Percentiles rank a stretch among this genome's conserved stretches.
Conservation (phyloP, 768 basidiomycete species). For the Tricholoma hemisulphureum region DNA sequence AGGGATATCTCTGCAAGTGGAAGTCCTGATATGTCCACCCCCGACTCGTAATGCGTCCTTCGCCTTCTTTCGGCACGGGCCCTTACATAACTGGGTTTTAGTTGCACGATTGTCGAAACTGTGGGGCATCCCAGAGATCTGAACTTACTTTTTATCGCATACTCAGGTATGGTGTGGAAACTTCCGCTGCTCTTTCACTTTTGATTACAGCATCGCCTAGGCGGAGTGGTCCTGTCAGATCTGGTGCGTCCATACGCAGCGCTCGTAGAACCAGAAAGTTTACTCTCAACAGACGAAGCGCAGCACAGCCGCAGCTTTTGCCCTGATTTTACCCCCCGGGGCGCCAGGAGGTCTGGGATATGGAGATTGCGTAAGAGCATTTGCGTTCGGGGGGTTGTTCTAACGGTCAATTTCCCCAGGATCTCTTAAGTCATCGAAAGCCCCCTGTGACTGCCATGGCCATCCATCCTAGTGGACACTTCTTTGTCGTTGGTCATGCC, state of each 20-base stretch:
- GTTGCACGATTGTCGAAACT: slow-evolving; percentile 56
- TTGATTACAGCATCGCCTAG: slow-evolving; percentile 31
- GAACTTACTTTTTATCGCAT: slow-evolving; percentile 71
- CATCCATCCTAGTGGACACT: slow-evolving; percentile 71
- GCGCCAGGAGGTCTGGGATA: slow-evolving; percentile 78
- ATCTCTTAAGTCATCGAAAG: slow-evolving; percentile 67
- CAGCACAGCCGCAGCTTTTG: slow-evolving; percentile 58
- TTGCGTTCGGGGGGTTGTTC: background rate
- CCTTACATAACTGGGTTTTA: slow-evolving; percentile 19
- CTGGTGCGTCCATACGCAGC: slow-evolving; percentile 38
- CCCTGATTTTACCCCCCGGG: slow-evolving; percentile 71
- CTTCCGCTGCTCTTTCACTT: background rate
- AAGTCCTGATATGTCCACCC: slow-evolving; percentile 32
- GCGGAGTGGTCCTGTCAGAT: slow-evolving; percentile 59
- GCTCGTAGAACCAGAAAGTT: slow-evolving; percentile 1
- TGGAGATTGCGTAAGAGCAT: slow-evolving; percentile 43
- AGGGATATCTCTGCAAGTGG: slow-evolving; percentile 47
- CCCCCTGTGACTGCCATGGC: slow-evolving; percentile 69
- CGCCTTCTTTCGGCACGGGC: background rate
- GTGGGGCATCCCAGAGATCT: slow-evolving; percentile 71
- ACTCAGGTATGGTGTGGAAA: slow-evolving; percentile 50
- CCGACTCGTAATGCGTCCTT: slow-evolving; percentile 32
- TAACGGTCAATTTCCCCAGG: slow-evolving; percentile 33
- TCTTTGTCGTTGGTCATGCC: slow-evolving; percentile 77
- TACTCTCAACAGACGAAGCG: slow-evolving; percentile 40